Evolutionary conservation across 495 filamentous ascomycete species (phyloP), one percentile per base, ranked within the genome.

Genomic region (Parathielavia hyrcaniae): DNA sequence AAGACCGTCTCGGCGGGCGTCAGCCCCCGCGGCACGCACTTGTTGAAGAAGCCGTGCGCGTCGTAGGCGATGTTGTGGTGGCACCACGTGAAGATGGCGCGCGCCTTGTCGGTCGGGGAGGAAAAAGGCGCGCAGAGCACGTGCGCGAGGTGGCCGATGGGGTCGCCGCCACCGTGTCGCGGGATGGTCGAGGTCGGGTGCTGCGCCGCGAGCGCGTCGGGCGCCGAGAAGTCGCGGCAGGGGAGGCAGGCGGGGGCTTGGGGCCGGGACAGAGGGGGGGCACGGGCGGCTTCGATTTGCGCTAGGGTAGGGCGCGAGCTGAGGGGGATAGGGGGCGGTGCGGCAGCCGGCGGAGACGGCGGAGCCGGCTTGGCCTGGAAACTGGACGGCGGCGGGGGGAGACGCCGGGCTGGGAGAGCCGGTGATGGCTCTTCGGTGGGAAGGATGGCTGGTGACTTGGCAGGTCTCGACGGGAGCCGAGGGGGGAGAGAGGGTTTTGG

Each of bases 61-160:
- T 98, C 88, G 72, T 98, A 98, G 46, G 75, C 75, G 58, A 98
- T 83, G 65, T 97, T 97, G 71, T 98, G 86, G 70, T 97, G 93
- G 47, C 90, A 79, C 93, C 91, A 98, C 9, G 89, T 88, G 70
- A 98, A 98, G 57, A 98, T 86, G 10, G 79, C 87, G 16, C 93
- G 82, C 12, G 93, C 91, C 71, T 95, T 96, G 69, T 97, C 93
- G 3, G 91, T 96, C 0, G 70, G 61, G 2, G 88, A 93, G 7
- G 82, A 71, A 68, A 97, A 97, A 2, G 89, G 90, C 9, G 77
- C 69, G 49, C 89, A 92, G 23, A 97, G 80, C 52, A 86, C 82
- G 40, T 80, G 73, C 0, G 91, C 90, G 14, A 98, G 81, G 77
- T 86, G 86, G 16, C 73, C 77, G 13, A 79, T 69, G n/a, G 73